A percentile compares a stretch with the other conserved stretches of the same genome.
Conservation (phyloP, 345 rosid genomes). For the Syzygium aqueum region DNA sequence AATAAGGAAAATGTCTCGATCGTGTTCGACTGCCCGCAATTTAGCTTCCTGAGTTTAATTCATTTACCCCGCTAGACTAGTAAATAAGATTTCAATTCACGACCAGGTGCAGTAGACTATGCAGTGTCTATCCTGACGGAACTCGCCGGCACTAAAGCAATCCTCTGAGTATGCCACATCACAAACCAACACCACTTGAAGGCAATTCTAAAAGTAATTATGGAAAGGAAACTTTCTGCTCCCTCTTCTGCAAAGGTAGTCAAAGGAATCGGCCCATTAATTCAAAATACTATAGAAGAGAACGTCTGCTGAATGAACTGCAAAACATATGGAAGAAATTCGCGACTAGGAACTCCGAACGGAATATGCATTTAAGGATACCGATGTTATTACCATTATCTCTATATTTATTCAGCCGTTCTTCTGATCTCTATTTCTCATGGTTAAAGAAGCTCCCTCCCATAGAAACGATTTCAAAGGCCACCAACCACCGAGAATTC, state of each 20-base stretch:
- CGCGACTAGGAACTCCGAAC: background rate
- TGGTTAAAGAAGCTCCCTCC: background rate
- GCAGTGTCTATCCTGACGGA: background rate
- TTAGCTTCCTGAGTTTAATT: background rate
- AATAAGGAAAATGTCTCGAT: background rate
- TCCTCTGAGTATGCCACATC: background rate
- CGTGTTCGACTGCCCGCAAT: background rate
- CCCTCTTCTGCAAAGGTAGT: background rate
- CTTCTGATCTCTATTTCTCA: background rate
- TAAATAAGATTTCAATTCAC: background rate
- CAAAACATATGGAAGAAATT: background rate
- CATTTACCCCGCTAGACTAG: background rate
- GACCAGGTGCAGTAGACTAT: background rate
- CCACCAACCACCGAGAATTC: constrained; percentile 65
- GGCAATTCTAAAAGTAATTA: background rate
- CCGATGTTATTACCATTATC: background rate
- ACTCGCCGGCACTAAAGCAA: background rate
- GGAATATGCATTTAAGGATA: background rate
- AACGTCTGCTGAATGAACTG: background rate
- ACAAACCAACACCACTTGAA: background rate
- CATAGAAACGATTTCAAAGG: constrained; percentile 7
- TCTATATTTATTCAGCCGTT: background rate
- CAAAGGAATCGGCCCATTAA: background rate
- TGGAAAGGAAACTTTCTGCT: background rate
- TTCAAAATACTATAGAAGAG: background rate